Conservation (phyloP, 2,329 filamentous ascomycete species). For the Cladosporium sp. region DNA sequence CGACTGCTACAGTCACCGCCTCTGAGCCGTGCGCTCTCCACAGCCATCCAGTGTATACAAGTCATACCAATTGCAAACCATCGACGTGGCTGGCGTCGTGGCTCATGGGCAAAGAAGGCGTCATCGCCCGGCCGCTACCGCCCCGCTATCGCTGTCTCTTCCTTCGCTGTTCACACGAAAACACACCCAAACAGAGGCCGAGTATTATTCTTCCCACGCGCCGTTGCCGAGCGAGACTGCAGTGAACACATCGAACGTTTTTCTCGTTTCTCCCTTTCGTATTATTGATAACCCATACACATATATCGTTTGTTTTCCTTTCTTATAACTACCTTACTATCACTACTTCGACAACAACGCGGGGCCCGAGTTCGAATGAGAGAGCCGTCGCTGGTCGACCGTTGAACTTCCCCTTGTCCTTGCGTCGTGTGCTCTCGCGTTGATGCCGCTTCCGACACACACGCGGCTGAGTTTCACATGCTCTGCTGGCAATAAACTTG, state of each 20-base stretch:
- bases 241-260: background rate
- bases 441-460: conserved; percentile 10
- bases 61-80: too few species aligned
- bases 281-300: background rate
- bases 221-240: background rate
- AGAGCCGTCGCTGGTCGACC: background rate
- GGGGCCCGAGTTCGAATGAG: background rate
- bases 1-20: too few species aligned
- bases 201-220: background rate
- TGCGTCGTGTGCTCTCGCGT: background rate
- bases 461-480: conserved; percentile 12
- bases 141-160: background rate
- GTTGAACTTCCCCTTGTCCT: background rate
- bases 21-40: too few species aligned
- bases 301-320: too few species aligned
- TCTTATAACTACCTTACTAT: too few species aligned
- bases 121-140: background rate
- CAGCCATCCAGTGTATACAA: background rate
- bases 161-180: too few species aligned
- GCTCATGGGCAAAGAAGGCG: background rate
- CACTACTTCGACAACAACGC: too few species aligned
- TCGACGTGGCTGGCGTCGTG: background rate
- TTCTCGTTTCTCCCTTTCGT: background rate
- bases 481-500: background rate
- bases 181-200: too few species aligned